phyloP scores from a whole-genome alignment of 2,329 filamentous ascomycete species.

The Cordyceps cateniannulata region DNA sequence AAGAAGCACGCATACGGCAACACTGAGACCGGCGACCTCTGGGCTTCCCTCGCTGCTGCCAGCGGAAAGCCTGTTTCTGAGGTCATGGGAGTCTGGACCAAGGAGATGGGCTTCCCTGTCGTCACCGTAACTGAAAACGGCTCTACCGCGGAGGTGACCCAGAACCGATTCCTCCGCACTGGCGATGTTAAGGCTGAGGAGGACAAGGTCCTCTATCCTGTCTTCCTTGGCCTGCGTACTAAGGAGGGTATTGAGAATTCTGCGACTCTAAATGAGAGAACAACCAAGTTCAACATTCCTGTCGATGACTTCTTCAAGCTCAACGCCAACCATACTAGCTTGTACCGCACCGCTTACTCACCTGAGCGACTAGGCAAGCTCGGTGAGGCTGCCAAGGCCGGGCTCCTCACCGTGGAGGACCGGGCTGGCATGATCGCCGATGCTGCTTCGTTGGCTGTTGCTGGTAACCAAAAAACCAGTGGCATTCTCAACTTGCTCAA shows the following conservation, averaged over 20 bases:
- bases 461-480: constrained; percentile 90
- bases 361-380: constrained; percentile 81
- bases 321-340: constrained; percentile 87
- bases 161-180: constrained; percentile 90
- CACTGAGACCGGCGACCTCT: constrained; percentile 84
- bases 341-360: constrained; percentile 85
- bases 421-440: constrained; percentile 93
- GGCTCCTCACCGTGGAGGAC: constrained; percentile 76
- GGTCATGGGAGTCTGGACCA: constrained; percentile 95
- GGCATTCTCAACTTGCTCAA: constrained; percentile 80
- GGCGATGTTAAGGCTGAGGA: constrained; percentile 92
- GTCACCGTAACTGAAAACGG: constrained; percentile 68
- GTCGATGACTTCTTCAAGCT: constrained; percentile 90
- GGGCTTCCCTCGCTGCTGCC: constrained; percentile 78
- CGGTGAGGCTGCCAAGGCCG: constrained; percentile 69
- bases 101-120: constrained; percentile 90
- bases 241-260: constrained; percentile 70
- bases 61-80: constrained; percentile 86
- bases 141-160: constrained; percentile 76
- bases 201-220: constrained; percentile 79
- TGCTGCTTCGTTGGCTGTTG: constrained; percentile 79
- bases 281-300: constrained; percentile 70
- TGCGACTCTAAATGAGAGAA: constrained; percentile 41
- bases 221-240: constrained; percentile 80
- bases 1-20: constrained; percentile 97